These are phyloP conservation scores for Vigna hirtella DNA, from an alignment of 306 rosid species.

Conservation along the genomic window DNA sequence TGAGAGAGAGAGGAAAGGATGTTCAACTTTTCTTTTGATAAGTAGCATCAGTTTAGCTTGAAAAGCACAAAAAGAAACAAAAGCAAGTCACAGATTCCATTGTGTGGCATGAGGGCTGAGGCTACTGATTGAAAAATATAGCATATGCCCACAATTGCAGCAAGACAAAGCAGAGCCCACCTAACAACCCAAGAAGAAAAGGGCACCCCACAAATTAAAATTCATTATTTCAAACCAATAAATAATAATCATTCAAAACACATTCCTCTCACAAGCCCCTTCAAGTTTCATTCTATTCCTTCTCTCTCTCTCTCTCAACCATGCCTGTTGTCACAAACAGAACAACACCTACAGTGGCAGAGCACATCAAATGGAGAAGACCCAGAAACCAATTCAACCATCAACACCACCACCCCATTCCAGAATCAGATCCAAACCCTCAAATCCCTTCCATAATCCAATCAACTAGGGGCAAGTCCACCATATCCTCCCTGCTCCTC, in stretches of 20 bases:
- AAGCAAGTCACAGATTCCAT: conserved; percentile 59
- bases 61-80: conserved; percentile 55
- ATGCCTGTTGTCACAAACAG: conserved; percentile 62
- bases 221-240: conserved; percentile 32
- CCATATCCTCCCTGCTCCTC: conserved; percentile 84
- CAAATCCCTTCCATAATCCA: conserved; percentile 66
- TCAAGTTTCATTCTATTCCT: not conserved
- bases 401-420: conserved; percentile 48
- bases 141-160: conserved; percentile 58
- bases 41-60: conserved; percentile 48
- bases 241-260: conserved; percentile 31
- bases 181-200: conserved; percentile 51
- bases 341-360: conserved; percentile 39
- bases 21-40: conserved; percentile 36
- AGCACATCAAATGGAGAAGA: conserved; percentile 69
- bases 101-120: conserved; percentile 48
- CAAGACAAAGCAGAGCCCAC: conserved; percentile 75
- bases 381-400: conserved; percentile 68
- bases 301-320: not conserved
- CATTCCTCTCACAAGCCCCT: conserved; percentile 29
- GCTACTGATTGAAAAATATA: conserved; percentile 43
- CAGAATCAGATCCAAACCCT: conserved; percentile 70
- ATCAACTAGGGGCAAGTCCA: conserved; percentile 78
- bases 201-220: conserved; percentile 41
- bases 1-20: conserved; percentile 24